Evolutionary conservation across 768 basidiomycete species (phyloP), one percentile per base, ranked within the genome.

Genomic region (Leucocoprinus leucothites): DNA sequence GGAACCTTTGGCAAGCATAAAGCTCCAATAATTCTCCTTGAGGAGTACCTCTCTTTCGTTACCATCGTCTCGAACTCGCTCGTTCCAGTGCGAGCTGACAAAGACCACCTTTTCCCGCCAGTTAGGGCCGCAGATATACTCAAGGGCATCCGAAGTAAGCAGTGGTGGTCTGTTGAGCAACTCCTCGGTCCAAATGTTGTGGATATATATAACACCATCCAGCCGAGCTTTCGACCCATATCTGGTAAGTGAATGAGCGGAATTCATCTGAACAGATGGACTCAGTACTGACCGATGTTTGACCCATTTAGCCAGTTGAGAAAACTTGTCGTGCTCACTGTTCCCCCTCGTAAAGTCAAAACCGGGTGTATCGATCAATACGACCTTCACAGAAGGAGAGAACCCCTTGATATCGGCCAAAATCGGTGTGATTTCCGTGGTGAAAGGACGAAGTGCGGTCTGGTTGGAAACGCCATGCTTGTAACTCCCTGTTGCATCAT

Each of bases 171-270:
- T 44, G 8, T 35, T n/a, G 21, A 46, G 46, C 34, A 28, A 8
- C 19, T 53, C 52, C 19, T 46, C 52, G 16, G 45, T 53, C 52
- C 52, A 53, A 18, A 53, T 53, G 34, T 53, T 53, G 35, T 53
- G 52, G 43, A 53, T 53, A 9, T 53, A 53, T 11, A 53, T 46
- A 21, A 53, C 44, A 9, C 52, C 52, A 35, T 53, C 44, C n/a
- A 53, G 44, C 24, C 8, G 21, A 19, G 24, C 22, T 9, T 21
- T 36, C n/a, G 14, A 22, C 1, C 52, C 52, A 19, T 53, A 53
- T 22, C 52, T 53, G 14, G 9, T 18, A 14, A 9, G 9, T 31
- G 3, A 52, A 22, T 28, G 14, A 41, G 7, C 9, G 11, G 7
- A 9, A n/a, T 31, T 42, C 1, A n/a, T n/a, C n/a, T n/a, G n/a